A percentile compares a stretch with the other conserved stretches of the same genome.
These are phyloP conservation scores for Erythrobasidium hasegawianum DNA, from an alignment of 1,284 basidiomycete species.

Conservation along the genomic window DNA sequence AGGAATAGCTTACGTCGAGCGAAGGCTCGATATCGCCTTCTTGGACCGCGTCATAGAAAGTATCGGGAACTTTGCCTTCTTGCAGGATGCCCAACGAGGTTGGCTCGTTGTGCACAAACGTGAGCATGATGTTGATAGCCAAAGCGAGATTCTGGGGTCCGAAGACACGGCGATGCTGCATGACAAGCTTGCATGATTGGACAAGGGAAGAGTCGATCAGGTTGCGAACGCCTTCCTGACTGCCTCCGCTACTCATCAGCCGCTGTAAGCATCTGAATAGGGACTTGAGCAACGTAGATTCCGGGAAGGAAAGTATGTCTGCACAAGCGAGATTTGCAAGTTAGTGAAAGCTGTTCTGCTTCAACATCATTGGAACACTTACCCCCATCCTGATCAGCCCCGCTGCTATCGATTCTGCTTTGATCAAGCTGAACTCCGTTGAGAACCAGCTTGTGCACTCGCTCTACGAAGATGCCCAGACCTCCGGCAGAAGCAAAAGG, in stretches of 20 bases:
- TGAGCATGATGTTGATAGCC: slow-evolving; percentile 96
- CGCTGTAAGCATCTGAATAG: slow-evolving; percentile 89
- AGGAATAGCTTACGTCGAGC: slow-evolving; percentile 65
- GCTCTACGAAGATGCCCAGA: slow-evolving; percentile 75
- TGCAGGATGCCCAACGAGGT: slow-evolving; percentile 89
- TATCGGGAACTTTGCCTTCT: slow-evolving; percentile 83
- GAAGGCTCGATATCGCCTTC: slow-evolving; percentile 80
- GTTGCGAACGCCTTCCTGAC: slow-evolving; percentile 84
- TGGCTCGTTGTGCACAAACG: slow-evolving; percentile 98
- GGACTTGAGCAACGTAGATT: slow-evolving; percentile 65
- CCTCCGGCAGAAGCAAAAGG: slow-evolving; percentile 82
- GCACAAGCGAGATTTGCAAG: not conserved
- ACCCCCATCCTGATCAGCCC: slow-evolving; percentile 58
- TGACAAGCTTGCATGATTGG: slow-evolving; percentile 80
- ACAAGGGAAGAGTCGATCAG: slow-evolving; percentile 87
- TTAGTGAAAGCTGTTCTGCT: not conserved
- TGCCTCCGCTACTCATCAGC: slow-evolving; percentile 90
- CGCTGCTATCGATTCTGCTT: slow-evolving; percentile 66
- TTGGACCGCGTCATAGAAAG: slow-evolving; percentile 72
- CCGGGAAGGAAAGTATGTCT: slow-evolving; percentile 8
- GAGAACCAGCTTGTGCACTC: slow-evolving; percentile 65
- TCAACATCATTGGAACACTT: not conserved
- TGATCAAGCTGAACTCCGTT: slow-evolving; percentile 10
- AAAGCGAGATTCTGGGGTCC: slow-evolving; percentile 76
- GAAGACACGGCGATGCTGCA: slow-evolving; percentile 75